Evolutionary conservation across 2,329 filamentous ascomycete species (phyloP).

Genomic region (Colletotrichum brevisporum): DNA sequence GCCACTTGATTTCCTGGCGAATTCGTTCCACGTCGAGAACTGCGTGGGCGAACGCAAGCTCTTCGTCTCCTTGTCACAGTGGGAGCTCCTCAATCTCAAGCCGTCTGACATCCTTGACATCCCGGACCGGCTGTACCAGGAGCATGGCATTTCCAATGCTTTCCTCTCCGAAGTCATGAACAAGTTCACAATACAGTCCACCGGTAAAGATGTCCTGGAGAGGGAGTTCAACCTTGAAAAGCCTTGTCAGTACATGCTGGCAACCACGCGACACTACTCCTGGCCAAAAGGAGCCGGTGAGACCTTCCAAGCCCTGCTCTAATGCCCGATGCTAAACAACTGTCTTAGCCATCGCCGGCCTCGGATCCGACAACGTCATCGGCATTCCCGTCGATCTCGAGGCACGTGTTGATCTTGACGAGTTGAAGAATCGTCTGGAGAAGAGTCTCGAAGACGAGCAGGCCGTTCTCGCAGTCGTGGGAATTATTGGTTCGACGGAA

Average conservation of each 20-base stretch:
- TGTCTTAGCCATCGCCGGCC: conserved; percentile 56
- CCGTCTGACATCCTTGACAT: conserved; percentile 56
- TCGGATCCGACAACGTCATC: conserved; percentile 59
- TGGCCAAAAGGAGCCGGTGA: conserved; percentile 64
- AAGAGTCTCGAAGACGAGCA: conserved; percentile 47
- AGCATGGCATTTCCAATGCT: conserved; percentile 56
- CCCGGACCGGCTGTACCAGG: conserved; percentile 52
- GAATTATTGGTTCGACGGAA: conserved; percentile 63
- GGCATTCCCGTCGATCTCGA: conserved; percentile 56
- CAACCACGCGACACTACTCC: conserved; percentile 61
- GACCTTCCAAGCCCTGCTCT: conserved; percentile 29
- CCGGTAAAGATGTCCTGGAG: conserved; percentile 56
- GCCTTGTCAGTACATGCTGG: conserved; percentile 53
- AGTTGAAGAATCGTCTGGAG: conserved; percentile 51
- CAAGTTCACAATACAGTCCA: conserved; percentile 58
- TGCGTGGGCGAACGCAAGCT: conserved; percentile 51
- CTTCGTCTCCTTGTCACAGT: conserved; percentile 53
- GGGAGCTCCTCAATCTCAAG: conserved; percentile 62
- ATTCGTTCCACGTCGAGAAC: conserved; percentile 17
- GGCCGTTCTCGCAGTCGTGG: conserved; percentile 59
- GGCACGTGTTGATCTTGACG: conserved; percentile 53
- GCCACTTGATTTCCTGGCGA: background rate
- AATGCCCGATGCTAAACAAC: background rate
- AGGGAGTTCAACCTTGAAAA: conserved; percentile 49
- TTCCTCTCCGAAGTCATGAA: conserved; percentile 46